phyloP scores from a whole-genome alignment of 805 yeast species.

The Saccharomycopsis sp. region DNA sequence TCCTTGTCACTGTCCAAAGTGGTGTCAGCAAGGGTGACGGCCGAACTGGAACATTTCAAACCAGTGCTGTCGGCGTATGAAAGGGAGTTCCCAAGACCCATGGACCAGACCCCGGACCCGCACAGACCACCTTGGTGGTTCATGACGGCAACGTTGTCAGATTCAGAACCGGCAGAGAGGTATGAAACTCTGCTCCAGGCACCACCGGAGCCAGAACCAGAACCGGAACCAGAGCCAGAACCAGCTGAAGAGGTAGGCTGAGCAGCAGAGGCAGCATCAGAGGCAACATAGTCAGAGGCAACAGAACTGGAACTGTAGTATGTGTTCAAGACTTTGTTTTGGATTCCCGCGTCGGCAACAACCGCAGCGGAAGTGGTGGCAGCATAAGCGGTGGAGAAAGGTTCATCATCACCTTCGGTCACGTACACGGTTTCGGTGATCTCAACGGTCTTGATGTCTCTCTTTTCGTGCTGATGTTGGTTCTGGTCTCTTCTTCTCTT shows the following conservation, averaged over 20 bases:
- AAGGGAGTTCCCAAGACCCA: constrained; percentile 79
- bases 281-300: constrained; percentile 21
- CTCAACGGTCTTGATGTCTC: constrained; percentile 55
- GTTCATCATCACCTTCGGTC: constrained; percentile 43
- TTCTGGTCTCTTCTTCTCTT: constrained; percentile 25
- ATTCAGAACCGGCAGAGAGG: constrained; percentile 53
- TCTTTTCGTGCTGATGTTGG: constrained; percentile 46
- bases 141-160: constrained; percentile 54
- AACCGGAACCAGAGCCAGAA: constrained; percentile 20
- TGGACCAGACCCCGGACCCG: constrained; percentile 78
- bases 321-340: constrained; percentile 21
- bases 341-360: constrained; percentile 4
- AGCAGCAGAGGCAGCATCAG: constrained; percentile 25
- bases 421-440: constrained; percentile 75
- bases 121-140: constrained; percentile 75
- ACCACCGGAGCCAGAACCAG: constrained; percentile 30
- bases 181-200: constrained; percentile 71
- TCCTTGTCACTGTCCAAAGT: constrained; percentile 67
- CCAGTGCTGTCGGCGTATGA: constrained; percentile 79
- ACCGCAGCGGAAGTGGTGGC: constrained; percentile 26
- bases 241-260: constrained; percentile 23
- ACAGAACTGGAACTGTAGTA: constrained; percentile 20
- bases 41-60: constrained; percentile 57
- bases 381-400: constrained; percentile 26
- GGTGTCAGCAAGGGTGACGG: constrained; percentile 62